A percentile compares a stretch with the other conserved stretches of the same genome.
phyloP scores from a whole-genome alignment of 1,139 yeast species.

The Zygotorulaspora mrakii region DNA sequence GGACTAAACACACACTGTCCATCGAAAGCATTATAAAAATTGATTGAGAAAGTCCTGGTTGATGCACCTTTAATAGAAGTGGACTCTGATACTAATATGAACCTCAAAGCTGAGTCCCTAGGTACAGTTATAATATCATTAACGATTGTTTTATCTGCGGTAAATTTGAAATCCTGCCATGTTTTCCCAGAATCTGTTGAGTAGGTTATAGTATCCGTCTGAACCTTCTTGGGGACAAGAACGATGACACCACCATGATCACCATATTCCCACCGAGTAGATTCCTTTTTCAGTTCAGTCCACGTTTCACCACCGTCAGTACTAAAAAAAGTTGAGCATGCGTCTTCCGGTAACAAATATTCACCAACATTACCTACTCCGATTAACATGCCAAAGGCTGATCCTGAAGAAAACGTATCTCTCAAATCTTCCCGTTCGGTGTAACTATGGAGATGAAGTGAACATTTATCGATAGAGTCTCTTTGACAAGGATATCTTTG shows the following conservation, averaged over 20 bases:
- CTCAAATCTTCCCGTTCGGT: slow-evolving; percentile 82
- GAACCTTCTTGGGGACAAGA: slow-evolving; percentile 54
- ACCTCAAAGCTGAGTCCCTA: slow-evolving; percentile 77
- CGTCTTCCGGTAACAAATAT: slow-evolving; percentile 46
- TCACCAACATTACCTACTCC: slow-evolving; percentile 92
- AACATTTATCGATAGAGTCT: slow-evolving; percentile 53
- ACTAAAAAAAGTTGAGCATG: slow-evolving; percentile 69
- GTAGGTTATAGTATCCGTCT: slow-evolving; percentile 57
- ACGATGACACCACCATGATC: slow-evolving; percentile 88
- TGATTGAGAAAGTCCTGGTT: slow-evolving; percentile 53
- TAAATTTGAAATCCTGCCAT: slow-evolving; percentile 67
- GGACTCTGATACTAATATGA: slow-evolving; percentile 48
- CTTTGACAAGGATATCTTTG: slow-evolving; percentile 54
- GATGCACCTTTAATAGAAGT: slow-evolving; percentile 41
- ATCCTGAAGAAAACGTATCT: slow-evolving; percentile 82
- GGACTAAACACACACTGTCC: slow-evolving; percentile 71
- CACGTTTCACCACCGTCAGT: slow-evolving; percentile 88
- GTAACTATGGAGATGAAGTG: slow-evolving; percentile 84
- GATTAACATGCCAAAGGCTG: slow-evolving; percentile 82
- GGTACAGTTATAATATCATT: slow-evolving; percentile 87
- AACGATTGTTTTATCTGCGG: slow-evolving; percentile 53
- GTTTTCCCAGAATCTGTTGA: slow-evolving; percentile 77
- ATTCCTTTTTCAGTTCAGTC: slow-evolving; percentile 72
- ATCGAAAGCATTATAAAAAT: slow-evolving; percentile 60
- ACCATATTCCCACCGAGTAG: slow-evolving; percentile 91